Evolutionary conservation across 2,329 filamentous ascomycete genomes (phyloP).

Genomic region (Fusarium circinatum): DNA sequence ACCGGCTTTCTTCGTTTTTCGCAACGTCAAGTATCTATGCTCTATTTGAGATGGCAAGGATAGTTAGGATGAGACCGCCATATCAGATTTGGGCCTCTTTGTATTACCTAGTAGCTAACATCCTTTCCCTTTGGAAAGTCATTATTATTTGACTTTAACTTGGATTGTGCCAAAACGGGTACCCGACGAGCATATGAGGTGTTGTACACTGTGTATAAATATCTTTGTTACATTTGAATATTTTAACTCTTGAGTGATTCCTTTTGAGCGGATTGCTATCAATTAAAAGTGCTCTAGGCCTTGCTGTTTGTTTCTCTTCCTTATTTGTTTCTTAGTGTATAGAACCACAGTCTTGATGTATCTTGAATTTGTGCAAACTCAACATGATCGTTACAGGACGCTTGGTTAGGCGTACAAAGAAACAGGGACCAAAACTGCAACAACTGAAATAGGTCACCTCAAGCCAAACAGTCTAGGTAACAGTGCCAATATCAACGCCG

Average conservation of each 20-base stretch:
- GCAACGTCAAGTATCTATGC: fast-evolving
- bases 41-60: not conserved
- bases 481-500: fast-evolving
- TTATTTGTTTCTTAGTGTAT: not conserved
- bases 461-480: not conserved
- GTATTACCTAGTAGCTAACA: not conserved
- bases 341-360: not conserved
- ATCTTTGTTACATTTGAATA: not conserved
- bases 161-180: not conserved
- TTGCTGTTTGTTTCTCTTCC: not conserved
- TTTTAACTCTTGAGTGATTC: not conserved
- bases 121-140: too few species aligned
- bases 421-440: fast-evolving
- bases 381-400: fast-evolving
- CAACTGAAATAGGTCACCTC: not conserved
- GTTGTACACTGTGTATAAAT: not conserved
- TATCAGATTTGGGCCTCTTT: not conserved
- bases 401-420: not conserved
- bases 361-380: not conserved
- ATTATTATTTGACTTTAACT: fast-evolving
- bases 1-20: not conserved
- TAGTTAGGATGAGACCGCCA: not conserved
- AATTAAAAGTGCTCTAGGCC: fast-evolving
- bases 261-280: fast-evolving
- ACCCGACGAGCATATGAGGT: too few species aligned